Conservation (phyloP, 441 rosid genomes). For the Hura crepitans region DNA sequence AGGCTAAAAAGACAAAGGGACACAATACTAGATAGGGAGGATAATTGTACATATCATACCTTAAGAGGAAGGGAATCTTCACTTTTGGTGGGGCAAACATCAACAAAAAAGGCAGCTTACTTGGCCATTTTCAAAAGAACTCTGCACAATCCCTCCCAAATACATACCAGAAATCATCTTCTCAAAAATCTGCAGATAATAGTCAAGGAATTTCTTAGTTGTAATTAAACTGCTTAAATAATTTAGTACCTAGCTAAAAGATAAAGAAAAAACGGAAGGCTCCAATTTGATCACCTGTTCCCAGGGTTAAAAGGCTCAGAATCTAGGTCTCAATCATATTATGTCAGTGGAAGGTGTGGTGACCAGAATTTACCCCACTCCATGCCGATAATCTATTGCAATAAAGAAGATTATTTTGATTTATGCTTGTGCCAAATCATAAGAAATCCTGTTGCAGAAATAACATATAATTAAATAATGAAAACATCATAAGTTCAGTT, state of each 20-base stretch:
- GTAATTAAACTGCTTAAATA: no score
- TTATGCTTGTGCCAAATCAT: no score
- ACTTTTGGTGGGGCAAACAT: conserved; percentile 66
- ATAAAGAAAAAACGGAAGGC: no score
- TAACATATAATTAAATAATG: background rate
- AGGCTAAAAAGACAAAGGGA: background rate
- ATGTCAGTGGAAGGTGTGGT: conserved; percentile 68
- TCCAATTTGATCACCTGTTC: no score
- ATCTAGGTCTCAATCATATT: conserved; percentile 58
- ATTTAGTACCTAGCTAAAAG: no score
- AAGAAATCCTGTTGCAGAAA: conserved; percentile 14
- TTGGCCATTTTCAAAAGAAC: conserved; percentile 71
- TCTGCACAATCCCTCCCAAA: conserved; percentile 83
- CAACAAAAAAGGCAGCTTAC: conserved; percentile 84
- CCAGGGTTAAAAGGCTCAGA: conserved; percentile 61
- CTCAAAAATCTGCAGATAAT: conserved; percentile 59
- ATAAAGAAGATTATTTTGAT: no score
- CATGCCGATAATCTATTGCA: conserved; percentile 81
- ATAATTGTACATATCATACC: no score
- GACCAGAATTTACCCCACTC: conserved; percentile 85
- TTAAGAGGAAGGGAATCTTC: conserved; percentile 60
- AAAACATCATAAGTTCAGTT: no score
- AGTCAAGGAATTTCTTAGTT: background rate
- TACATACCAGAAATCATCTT: conserved; percentile 92
- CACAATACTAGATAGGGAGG: background rate